Base-by-base conservation (phyloP, 148 eudicot species). In the Rhododendron ovatum region DNA sequence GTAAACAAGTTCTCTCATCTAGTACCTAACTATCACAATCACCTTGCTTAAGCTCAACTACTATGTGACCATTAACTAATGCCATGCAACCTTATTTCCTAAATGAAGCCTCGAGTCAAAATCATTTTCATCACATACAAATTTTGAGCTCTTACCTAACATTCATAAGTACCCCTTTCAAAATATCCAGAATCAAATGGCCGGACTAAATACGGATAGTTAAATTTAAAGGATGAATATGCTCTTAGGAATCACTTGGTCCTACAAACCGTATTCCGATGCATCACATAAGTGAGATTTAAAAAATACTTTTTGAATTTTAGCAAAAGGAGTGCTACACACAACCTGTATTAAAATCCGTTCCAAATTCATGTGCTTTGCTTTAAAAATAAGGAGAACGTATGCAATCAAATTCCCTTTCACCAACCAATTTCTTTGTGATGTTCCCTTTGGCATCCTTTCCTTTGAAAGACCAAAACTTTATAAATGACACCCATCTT, bases 401-500 rank as follows among this genome's bases (percentile, higher is more conserved):
- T 88, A 85, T 78, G 83, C 82, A 73, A 59, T 91, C 91, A 93
- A 83, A 88, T 86, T 88, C 89, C 94, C 88, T 88, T 89, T 88
- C 88, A 90, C 94, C 96, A 87, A 92, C 95, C 92, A 85, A 85
- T 80, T 82, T 13, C 65, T 30, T 14, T 8, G 15, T 86, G 65
- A 51, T 75, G 61, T 73, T 37, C 76, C 79, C 67, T 83, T 85
- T 74, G 77, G 59, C 18, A 43, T 71, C 69, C 59, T 63, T 48
- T 39, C 47, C 12, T 39, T 75, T 75, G 26, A 18, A 55, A 53
- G 87, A 33, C 81, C 80, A 74, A 84, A 50, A 53, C 76, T 82
- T 80, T 91, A 93, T 88, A 89, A 86, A 87, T 83, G 89, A 41
- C 89, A 88, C 50, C 86, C 87, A 73, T 83, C 55, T 53, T 50